A percentile compares a stretch with the other conserved stretches of the same genome.
phyloP scores from a whole-genome alignment of 768 basidiomycete genomes.

The Holtermanniella nyarrowii region DNA sequence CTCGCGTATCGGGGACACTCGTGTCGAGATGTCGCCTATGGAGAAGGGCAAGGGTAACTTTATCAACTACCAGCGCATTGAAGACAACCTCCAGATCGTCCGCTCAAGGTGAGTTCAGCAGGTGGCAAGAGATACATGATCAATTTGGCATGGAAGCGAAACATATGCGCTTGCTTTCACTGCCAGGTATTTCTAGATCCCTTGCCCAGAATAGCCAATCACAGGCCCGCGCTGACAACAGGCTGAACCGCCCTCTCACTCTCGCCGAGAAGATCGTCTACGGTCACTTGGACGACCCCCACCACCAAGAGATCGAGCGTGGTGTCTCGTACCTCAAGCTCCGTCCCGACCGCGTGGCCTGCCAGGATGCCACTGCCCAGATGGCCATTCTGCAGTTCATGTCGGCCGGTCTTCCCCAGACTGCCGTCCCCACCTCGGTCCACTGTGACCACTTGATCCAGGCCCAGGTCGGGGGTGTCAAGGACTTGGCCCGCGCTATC shows the following conservation, averaged over 20 bases:
- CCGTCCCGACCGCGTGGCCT: conserved; percentile 65
- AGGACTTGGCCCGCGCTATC: conserved; percentile 86
- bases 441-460: conserved; percentile 99
- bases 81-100: conserved; percentile 86
- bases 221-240: conserved; percentile 32
- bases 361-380: conserved; percentile 47
- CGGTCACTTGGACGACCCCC: conserved; percentile 51
- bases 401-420: conserved; percentile 97
- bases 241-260: conserved; percentile 80
- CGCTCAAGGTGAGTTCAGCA: conserved; percentile 56
- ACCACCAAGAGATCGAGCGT: conserved; percentile 51
- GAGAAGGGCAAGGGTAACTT: conserved; percentile 41
- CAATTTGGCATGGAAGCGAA: neutral
- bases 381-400: conserved; percentile 99
- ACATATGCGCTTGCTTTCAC: neutral
- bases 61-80: conserved; percentile 61
- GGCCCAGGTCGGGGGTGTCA: conserved; percentile 84
- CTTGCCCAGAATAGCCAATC: neutral
- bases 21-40: conserved; percentile 43
- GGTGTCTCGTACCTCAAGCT: conserved; percentile 94
- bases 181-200: neutral
- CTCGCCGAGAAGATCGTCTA: conserved; percentile 95
- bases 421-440: conserved; percentile 94
- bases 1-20: conserved; percentile 36
- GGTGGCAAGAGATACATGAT: neutral